Evolutionary conservation across 2,329 filamentous ascomycete species (phyloP).

Genomic region (Akanthomyces uredinophilus): DNA sequence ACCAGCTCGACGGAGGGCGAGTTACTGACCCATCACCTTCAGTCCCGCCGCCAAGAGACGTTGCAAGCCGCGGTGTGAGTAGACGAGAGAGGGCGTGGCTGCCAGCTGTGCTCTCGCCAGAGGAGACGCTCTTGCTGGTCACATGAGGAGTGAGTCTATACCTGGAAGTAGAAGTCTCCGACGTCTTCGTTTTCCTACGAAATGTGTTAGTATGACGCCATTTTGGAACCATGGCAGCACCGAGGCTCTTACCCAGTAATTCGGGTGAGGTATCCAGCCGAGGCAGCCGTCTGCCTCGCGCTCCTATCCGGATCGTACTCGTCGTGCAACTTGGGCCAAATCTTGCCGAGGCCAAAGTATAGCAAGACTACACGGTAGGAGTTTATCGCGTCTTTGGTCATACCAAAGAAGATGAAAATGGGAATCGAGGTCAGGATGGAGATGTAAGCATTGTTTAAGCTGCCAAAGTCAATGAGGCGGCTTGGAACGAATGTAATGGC

Average conservation of each 20-base stretch:
- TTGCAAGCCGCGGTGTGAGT: background rate
- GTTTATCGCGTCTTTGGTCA: conserved; percentile 48
- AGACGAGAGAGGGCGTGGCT: background rate
- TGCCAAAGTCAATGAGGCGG: conserved; percentile 31
- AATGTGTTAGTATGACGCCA: background rate
- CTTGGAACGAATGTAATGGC: conserved; percentile 43
- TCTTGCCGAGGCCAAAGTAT: conserved; percentile 35
- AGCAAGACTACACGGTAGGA: conserved; percentile 40
- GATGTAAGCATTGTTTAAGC: conserved; percentile 45
- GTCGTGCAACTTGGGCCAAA: conserved; percentile 38
- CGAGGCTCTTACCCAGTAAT: background rate
- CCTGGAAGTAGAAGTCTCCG: background rate
- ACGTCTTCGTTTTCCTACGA: background rate
- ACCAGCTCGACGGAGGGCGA: background rate
- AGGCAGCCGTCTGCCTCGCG: background rate
- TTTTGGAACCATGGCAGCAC: background rate
- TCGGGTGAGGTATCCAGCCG: background rate
- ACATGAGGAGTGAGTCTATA: background rate
- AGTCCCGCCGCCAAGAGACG: background rate
- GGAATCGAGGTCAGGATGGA: conserved; percentile 41
- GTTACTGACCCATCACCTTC: background rate
- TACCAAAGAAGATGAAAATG: conserved; percentile 52
- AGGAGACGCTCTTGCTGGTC: conserved; percentile 3
- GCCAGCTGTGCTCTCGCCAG: background rate
- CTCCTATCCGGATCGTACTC: conserved; percentile 35